Conservation (phyloP, 371 early-diverging fungal species). For the Dichotomocladium elegans region DNA sequence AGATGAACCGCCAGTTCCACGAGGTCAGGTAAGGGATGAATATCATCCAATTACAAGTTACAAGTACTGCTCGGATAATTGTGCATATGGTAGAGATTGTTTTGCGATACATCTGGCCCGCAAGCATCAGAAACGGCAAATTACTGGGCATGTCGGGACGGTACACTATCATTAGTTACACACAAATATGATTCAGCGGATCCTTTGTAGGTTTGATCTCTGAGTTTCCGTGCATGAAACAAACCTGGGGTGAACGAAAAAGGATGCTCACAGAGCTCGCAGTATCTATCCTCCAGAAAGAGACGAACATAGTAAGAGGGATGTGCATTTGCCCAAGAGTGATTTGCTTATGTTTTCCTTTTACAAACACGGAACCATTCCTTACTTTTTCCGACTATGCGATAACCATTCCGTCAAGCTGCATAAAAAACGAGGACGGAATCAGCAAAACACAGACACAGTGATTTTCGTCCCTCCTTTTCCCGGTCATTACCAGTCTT, state of each 20-base stretch:
- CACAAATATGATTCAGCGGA: neutral
- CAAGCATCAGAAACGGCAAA: constrained; percentile 52
- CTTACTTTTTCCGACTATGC: constrained; percentile 77
- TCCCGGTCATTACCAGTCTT: constrained; percentile 67
- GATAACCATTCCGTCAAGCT: constrained; percentile 86
- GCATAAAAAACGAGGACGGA: constrained; percentile 1
- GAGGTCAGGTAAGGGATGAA: constrained; percentile 75
- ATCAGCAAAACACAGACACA: neutral
- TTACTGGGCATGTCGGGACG: constrained; percentile 64
- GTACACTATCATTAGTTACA: constrained; percentile 38
- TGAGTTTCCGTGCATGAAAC: constrained; percentile 12
- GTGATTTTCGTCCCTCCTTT: neutral
- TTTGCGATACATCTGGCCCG: constrained; percentile 46
- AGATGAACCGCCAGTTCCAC: constrained; percentile 78
- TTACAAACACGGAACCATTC: neutral
- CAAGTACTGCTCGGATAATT: constrained; percentile 42
- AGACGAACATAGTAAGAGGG: too few species aligned
- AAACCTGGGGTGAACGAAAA: constrained; percentile 85
- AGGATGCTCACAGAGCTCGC: constrained; percentile 87
- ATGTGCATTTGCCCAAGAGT: neutral
- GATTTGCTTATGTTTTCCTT: neutral
- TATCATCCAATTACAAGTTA: constrained; percentile 72
- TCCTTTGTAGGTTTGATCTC: neutral
- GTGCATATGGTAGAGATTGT: constrained; percentile 18
- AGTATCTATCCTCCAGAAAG: constrained; percentile 50